phyloP scores from a whole-genome alignment of 2,329 filamentous ascomycete genomes.

The Huntiella omanensis region DNA sequence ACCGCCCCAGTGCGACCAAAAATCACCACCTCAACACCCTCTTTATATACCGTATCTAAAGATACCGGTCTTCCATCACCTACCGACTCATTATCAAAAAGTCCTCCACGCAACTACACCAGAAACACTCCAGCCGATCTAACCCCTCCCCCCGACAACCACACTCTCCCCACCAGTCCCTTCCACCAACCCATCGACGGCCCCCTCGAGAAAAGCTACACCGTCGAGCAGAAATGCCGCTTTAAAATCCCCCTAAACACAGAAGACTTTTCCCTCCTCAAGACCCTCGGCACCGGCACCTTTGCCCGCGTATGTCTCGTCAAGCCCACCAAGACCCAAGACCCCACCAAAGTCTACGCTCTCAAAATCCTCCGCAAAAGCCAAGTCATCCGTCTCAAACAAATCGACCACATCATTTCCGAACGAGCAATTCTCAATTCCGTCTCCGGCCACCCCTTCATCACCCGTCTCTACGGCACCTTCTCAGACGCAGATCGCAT shows the following conservation, averaged over 20 bases:
- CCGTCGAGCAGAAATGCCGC: constrained; percentile 9
- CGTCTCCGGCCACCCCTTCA: constrained; percentile 66
- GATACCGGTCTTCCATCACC: not conserved
- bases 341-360: constrained; percentile 50
- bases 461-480: constrained; percentile 58
- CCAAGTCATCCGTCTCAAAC: constrained; percentile 63
- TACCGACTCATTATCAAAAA: not conserved
- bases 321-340: constrained; percentile 34
- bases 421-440: constrained; percentile 62
- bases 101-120: not conserved
- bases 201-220: not conserved
- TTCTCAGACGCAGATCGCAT: constrained; percentile 64
- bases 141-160: constrained; percentile 1
- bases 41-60: not conserved
- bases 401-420: constrained; percentile 71
- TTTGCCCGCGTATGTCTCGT: constrained; percentile 72
- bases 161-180: not conserved
- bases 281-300: constrained; percentile 62
- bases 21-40: not conserved
- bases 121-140: not conserved
- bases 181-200: not conserved
- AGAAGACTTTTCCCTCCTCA: constrained; percentile 52
- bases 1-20: not conserved
- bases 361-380: constrained; percentile 62
- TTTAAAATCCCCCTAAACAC: constrained; percentile 17